Conservation (phyloP, 192 early-diverging fungal genomes). For the Lobosporangium transversale region DNA sequence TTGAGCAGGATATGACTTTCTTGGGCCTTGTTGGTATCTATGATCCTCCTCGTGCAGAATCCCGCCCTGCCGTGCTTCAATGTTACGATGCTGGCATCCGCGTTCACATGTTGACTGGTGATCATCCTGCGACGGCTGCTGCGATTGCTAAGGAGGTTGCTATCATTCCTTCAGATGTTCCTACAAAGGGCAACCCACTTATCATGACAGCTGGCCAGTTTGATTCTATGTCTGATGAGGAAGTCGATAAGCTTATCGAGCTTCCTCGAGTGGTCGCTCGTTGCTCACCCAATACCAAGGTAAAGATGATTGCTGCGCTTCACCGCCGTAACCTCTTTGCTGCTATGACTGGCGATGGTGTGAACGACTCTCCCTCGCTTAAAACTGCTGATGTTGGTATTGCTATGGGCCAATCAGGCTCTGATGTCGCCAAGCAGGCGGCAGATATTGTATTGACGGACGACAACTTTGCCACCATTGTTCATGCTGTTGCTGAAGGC, state of each 20-base stretch:
- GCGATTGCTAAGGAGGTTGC: slow-evolving; percentile 93
- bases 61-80: slow-evolving; percentile 68
- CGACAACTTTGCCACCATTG: slow-evolving; percentile 87
- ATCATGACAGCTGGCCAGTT: slow-evolving; percentile 91
- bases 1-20: slow-evolving; percentile 81
- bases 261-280: slow-evolving; percentile 95
- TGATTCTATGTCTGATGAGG: slow-evolving; percentile 84
- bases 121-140: slow-evolving; percentile 90
- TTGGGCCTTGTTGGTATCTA: slow-evolving; percentile 93
- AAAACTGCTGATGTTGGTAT: slow-evolving; percentile 83
- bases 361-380: slow-evolving; percentile 74
- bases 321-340: slow-evolving; percentile 77
- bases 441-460: slow-evolving; percentile 89
- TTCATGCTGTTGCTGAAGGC: slow-evolving; percentile 80
- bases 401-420: slow-evolving; percentile 92
- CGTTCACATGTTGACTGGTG: slow-evolving; percentile 96
- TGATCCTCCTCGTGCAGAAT: slow-evolving; percentile 87
- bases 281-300: slow-evolving; percentile 95
- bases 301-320: slow-evolving; percentile 95
- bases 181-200: slow-evolving; percentile 53
- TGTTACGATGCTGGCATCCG: slow-evolving; percentile 93
- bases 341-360: slow-evolving; percentile 92
- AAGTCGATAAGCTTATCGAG: slow-evolving; percentile 79
- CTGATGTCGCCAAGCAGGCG: slow-evolving; percentile 94
- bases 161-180: slow-evolving; percentile 64